Evolutionary conservation across 805 yeast species (phyloP), one percentile per base, ranked within the genome.

Genomic region (Sugiyamaella valdiviana): DNA sequence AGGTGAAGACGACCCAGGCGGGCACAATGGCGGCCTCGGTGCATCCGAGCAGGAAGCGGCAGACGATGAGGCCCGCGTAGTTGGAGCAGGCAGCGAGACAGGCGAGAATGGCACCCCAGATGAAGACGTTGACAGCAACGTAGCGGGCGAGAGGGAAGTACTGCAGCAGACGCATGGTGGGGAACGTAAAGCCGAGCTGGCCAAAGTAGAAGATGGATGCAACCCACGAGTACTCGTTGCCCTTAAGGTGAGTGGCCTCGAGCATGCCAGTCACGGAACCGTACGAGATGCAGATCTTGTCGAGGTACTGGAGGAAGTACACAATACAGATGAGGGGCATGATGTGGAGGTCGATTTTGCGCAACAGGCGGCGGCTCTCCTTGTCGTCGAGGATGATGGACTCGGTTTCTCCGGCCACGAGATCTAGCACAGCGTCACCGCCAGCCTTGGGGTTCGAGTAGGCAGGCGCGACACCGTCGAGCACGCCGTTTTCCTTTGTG

Each of bases 21-120:
- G 86, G 85, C 16, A 79, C 73, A 21, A 79, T 73, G 17, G 73
- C 67, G 51, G 77, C 68, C 57, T 79, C 85, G 2, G 76, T 63
- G 51, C 70, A 60, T 14, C 85, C 84, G 24, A 78, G 59, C 37
- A 78, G 57, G 7, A 72, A 71, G 57, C 84, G 68, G 17, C 74
- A 62, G 9, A 71, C 69, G 24, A 78, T 54, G 42, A 78, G 69
- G 0, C 79, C 75, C 6, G 74, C 65, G 50, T 69, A 76, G 29
- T 60, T 65, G 35, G 68, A 58, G 6, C 80, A 74, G n/a, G 53
- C 50, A n/a, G 56, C 58, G 14, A 50, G 36, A 46, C 56, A 54
- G 10, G 52, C 46, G 17, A 50, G 40, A 9, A 48, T 42, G 4
- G 45, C 35, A 6, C 58, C 57, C 56, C 57, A 54, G 47, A 38